phyloP scores from a whole-genome alignment of 1,284 basidiomycete species.

The Tremellales sp. region DNA sequence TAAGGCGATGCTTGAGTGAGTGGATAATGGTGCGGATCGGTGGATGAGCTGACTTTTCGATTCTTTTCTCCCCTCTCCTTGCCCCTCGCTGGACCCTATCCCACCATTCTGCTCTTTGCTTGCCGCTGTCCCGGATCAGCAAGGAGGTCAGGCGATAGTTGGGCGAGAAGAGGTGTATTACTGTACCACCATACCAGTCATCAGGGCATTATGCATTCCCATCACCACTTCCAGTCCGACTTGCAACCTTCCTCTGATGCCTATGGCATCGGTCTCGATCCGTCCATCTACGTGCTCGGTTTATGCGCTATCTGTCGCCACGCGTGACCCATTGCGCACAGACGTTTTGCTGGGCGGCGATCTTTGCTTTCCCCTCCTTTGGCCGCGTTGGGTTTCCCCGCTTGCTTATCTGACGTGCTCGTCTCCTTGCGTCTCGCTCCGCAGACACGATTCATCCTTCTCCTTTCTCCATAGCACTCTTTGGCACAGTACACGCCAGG shows the following conservation, averaged over 20 bases:
- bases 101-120: not conserved
- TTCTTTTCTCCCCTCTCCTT: not conserved
- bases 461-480: too few species aligned
- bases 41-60: not conserved
- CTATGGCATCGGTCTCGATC: not conserved
- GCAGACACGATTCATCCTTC: too few species aligned
- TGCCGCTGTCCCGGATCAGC: not conserved
- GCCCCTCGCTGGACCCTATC: not conserved
- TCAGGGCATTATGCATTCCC: not conserved
- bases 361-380: too few species aligned
- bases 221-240: not conserved
- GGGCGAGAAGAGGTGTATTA: not conserved
- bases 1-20: constrained; percentile 69
- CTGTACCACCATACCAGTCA: not conserved
- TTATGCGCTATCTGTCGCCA: too few species aligned
- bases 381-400: too few species aligned
- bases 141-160: constrained; percentile 1
- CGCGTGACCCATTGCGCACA: too few species aligned
- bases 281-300: too few species aligned
- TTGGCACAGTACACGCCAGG: too few species aligned
- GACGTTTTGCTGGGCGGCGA: too few species aligned
- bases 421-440: too few species aligned
- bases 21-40: constrained; percentile 4
- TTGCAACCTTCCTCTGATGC: not conserved
- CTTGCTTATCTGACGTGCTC: too few species aligned